Evolutionary conservation across 78 protist genomes (phyloP).

Genomic region (Planoprotostelium fungivorum): DNA sequence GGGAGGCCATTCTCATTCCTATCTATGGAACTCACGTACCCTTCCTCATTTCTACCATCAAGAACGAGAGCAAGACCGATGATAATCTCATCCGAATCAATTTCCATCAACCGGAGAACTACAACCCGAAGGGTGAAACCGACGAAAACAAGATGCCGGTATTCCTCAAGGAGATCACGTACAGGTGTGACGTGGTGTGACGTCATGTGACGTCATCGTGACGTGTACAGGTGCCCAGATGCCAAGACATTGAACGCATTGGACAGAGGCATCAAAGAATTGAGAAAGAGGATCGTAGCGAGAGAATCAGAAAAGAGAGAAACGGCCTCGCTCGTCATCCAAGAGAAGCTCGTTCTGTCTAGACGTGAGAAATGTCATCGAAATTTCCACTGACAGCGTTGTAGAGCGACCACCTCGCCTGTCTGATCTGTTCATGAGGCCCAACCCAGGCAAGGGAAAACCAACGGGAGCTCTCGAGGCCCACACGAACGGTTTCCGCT

Average conservation of each 20-base stretch:
- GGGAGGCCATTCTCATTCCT: conserved; percentile 77
- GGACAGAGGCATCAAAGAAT: conserved; percentile 57
- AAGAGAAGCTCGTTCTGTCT: conserved; percentile 61
- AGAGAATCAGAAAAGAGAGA: conserved; percentile 38
- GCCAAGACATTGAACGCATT: conserved; percentile 19
- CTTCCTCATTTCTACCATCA: conserved; percentile 86
- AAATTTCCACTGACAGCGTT: neutral
- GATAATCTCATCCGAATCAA: conserved; percentile 74
- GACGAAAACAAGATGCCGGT: conserved; percentile 17
- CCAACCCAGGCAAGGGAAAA: conserved; percentile 54
- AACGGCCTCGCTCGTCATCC: conserved; percentile 55
- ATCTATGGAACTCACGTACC: conserved; percentile 83
- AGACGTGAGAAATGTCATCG: conserved; percentile 5
- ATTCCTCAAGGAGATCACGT: conserved; percentile 77
- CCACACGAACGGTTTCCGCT: conserved; percentile 92
- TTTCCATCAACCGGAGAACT: conserved; percentile 49
- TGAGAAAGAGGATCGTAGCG: conserved; percentile 54
- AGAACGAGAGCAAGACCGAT: conserved; percentile 61
- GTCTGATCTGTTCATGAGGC: conserved; percentile 65
- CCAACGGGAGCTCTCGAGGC: conserved; percentile 80
- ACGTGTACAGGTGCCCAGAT: conserved; percentile 40
- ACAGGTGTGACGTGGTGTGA: too few relatives aligned
- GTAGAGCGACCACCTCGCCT: conserved; percentile 45
- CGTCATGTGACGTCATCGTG: too few relatives aligned
- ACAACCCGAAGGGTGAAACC: conserved; percentile 15